Base-by-base conservation (phyloP, 495 filamentous ascomycete genomes). In the Chaetomidium leptoderma region DNA sequence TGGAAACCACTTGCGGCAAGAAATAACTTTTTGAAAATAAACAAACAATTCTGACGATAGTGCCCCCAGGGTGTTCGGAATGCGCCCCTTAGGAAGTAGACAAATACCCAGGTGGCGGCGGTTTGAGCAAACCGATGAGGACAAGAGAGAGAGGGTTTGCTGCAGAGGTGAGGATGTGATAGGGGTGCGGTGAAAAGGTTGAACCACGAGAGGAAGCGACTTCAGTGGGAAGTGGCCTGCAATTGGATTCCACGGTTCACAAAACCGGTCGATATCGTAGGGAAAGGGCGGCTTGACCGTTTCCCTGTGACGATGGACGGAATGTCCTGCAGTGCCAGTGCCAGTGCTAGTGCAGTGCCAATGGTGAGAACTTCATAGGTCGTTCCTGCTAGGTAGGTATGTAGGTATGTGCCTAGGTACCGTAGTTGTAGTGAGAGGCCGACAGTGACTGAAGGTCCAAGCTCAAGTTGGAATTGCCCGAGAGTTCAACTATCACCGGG, bases 121-220 rank as follows among this genome's bases (percentile, higher is more conserved):
- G 49, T 55, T 63, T 59, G 36, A 44, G 24, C 44, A 50, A 63
- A 58, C 55, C 26, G 32, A 42, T 23, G 57, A 43, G 27, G 29
- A 26, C 39, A n/a, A 44, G 11, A 47, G 40, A 32, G 14, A 9
- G 37, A 33, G 36, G 39, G 52, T 35, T 27, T 48, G 39, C 7
- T 50, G 24, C 33, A 4, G 35, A 24, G 54, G 30, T 27, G 2
- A 35, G 4, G 45, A 35, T n/a, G n/a, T n/a, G n/a, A 23, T 44
- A 43, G 39, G 51, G 14, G 51, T 23, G 5, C 17, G 29, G 35
- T n/a, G n/a, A 48, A 21, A n/a, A 23, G 7, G 46, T 13, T 4
- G n/a, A 17, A 32, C 23, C 10, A 43, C 14, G 29, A 54, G 24
- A 11, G 39, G 42, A 48, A 54, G 52, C 11, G n/a, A n/a, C 32